A percentile compares a stretch with the other conserved stretches of the same genome.
These are phyloP conservation scores for Phlebiopsis gigantea DNA, from an alignment of 768 basidiomycete genomes.

Conservation along the genomic window DNA sequence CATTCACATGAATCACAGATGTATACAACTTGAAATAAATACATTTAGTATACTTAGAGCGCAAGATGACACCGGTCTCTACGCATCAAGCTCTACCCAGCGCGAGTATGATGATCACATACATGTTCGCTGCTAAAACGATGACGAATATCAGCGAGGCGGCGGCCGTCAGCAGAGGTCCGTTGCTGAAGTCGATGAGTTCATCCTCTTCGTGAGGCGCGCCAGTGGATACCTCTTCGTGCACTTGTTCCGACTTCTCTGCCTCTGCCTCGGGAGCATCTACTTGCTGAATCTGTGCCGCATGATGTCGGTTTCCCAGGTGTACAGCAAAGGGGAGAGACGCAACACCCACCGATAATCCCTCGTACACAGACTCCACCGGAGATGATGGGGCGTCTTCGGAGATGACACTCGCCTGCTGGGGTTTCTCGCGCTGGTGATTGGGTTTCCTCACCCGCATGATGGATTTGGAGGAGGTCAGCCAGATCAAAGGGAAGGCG, in stretches of 20 bases:
- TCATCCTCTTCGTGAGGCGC: slow-evolving; percentile 18
- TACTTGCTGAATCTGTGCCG: slow-evolving; percentile 51
- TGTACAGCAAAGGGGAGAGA: neutral
- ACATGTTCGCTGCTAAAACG: slow-evolving; percentile 66
- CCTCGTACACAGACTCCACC: neutral
- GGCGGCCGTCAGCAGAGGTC: slow-evolving; percentile 40
- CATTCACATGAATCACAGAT: neutral
- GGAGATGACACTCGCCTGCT: neutral
- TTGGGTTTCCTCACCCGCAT: slow-evolving; percentile 54
- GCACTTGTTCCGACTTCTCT: slow-evolving; percentile 14
- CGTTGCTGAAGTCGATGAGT: slow-evolving; percentile 59
- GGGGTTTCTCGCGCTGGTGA: neutral
- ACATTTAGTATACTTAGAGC: neutral
- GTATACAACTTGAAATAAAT: neutral
- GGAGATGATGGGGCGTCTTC: neutral
- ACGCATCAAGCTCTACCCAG: slow-evolving; percentile 28
- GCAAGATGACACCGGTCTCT: neutral
- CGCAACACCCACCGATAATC: neutral
- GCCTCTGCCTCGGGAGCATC: neutral
- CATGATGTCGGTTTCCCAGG: slow-evolving; percentile 32
- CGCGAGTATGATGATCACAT: slow-evolving; percentile 62
- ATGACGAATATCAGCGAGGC: slow-evolving; percentile 63
- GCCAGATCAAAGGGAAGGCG: slow-evolving; percentile 68
- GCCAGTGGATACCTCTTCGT: slow-evolving; percentile 3
- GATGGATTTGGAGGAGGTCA: slow-evolving; percentile 60